Percentiles rank a stretch among this genome's conserved stretches.
phyloP scores from a whole-genome alignment of 83 land plant species.

The Picea abies region DNA sequence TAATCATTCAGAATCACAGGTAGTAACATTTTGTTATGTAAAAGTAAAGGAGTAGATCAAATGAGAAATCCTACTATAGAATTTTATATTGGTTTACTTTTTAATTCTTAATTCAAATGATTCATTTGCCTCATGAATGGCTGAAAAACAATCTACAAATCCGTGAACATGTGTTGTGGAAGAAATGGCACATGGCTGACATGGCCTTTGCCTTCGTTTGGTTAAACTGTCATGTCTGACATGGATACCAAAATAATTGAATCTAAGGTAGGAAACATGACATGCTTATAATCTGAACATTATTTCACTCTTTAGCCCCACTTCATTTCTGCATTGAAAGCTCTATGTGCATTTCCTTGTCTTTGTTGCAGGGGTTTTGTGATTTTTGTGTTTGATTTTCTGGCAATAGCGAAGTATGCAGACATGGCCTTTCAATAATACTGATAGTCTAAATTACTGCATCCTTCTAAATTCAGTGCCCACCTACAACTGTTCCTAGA shows the following conservation, averaged over 20 bases:
- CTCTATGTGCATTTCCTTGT: neutral
- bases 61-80: neutral
- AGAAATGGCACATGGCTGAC: neutral
- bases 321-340: neutral
- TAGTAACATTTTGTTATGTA: neutral
- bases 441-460: too few relatives aligned
- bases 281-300: neutral
- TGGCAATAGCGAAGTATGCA: neutral
- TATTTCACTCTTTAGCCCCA: neutral
- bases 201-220: neutral
- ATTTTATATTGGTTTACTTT: neutral
- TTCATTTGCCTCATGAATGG: neutral
- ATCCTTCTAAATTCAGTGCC: too few relatives aligned
- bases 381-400: neutral
- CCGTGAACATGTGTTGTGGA: neutral
- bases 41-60: too few relatives aligned
- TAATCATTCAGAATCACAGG: constrained; percentile 8
- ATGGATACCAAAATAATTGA: neutral
- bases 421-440: too few relatives aligned
- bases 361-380: neutral
- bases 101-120: neutral
- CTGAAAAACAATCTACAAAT: neutral
- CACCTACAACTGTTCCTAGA: too few relatives aligned
- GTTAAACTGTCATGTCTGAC: neutral
- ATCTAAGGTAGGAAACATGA: neutral